Base-by-base conservation (phyloP, 164 flowering plant genomes). In the Annona squamosa region DNA sequence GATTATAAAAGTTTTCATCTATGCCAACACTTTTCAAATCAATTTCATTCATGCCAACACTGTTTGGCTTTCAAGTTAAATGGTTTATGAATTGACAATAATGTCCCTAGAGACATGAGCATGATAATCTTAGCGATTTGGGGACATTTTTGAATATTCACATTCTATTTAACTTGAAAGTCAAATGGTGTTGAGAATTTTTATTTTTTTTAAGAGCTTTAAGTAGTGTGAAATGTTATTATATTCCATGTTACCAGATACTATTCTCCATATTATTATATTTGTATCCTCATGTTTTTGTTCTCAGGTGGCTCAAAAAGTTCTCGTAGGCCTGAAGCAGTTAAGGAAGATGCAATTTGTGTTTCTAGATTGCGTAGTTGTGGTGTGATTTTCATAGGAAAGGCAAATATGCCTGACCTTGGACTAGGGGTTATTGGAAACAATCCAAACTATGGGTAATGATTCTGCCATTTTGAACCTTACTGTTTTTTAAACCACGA, bases 371-470 rank as follows among this genome's bases (percentile, higher is more conserved):
- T 95, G 82, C 91, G 99, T 17, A 83, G 85, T 57, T 93, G 98
- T 81, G 99, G 99, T 65, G 99, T 84, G 37, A 84, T 95, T 65
- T 80, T 95, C 6, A 78, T 95, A 9, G 99, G 99, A 61, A 95
- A 95, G 85, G 94, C 98, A 77, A 93, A 95, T 81, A 91, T 95
- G 99, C 99, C 93, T 85, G 98, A 95, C 74, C 67, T 95, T 71
- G 98, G 99, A 75, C 82, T 91, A 81, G 99, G 99, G 63, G 90
- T 96, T 43, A 91, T 94, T 42, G 98, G 99, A 83, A 95, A 90
- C 73, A 95, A 91, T 85, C 83, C 97, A 59, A 90, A 95, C 73
- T 85, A 94, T 79, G 98, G 97, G 98, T 94, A 79, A 71, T 78
- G 71, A 44, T 26, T 57, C 16, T 41, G 52, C 37, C 37, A 26